Conservation (phyloP, 495 filamentous ascomycete species). For the Aspergillus nidulans region DNA sequence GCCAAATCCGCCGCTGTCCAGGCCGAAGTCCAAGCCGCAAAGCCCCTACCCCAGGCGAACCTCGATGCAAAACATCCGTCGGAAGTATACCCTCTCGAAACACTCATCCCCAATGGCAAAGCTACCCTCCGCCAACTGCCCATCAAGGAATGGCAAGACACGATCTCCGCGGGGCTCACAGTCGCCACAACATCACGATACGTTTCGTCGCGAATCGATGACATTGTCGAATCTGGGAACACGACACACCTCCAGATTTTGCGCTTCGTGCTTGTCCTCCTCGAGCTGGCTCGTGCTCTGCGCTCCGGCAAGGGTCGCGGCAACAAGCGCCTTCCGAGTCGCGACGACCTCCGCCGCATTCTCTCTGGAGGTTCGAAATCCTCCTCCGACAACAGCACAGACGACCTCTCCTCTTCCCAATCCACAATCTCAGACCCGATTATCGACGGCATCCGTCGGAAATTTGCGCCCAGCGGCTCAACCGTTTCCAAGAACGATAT, state of each 20-base stretch:
- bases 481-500: conserved; percentile 57
- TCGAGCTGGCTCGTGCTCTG: conserved; percentile 58
- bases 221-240: conserved; percentile 54
- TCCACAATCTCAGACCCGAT: conserved; percentile 53
- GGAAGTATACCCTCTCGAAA: conserved; percentile 74
- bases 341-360: conserved; percentile 37
- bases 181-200: conserved; percentile 59
- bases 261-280: conserved; percentile 54
- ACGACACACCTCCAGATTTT: conserved; percentile 52
- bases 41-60: conserved; percentile 77
- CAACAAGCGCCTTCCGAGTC: conserved; percentile 38
- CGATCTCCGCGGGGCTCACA: conserved; percentile 50
- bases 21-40: conserved; percentile 59
- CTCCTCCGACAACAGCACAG: conserved; percentile 20
- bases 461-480: conserved; percentile 58
- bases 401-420: conserved; percentile 6
- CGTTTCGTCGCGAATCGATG: conserved; percentile 57
- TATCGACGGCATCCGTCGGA: conserved; percentile 61
- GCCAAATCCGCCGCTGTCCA: conserved; percentile 61
- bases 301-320: conserved; percentile 29
- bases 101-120: conserved; percentile 53
- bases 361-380: conserved; percentile 28
- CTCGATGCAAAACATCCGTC: conserved; percentile 63
- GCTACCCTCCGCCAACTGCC: conserved; percentile 54
- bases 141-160: conserved; percentile 72